Evolutionary conservation across 345 rosid genomes (phyloP), one percentile per base, ranked within the genome.

Genomic region (Populus davidiana): DNA sequence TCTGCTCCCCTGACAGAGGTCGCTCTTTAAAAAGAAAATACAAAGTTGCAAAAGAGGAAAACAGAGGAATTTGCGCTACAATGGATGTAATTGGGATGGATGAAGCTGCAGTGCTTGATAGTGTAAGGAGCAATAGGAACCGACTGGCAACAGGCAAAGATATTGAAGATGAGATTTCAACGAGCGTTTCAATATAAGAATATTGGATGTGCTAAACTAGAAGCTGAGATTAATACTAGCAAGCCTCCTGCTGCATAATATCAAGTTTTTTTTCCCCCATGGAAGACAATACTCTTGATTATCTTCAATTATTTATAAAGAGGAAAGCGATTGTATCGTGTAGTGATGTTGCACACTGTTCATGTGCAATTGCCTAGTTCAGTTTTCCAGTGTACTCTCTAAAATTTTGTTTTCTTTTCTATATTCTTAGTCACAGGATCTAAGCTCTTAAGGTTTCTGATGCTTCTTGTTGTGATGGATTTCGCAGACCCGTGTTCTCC

Each of bases 1-100:
- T 92, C 27, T 89, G 81, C 82, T 91, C 93, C 6, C 90, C 92
- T 52, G 97, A 92, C 2, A 84, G 90, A 52, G 92, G 89, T 76
- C 65, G 89, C 33, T 83, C 96, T 21, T 78, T 91, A 39, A 94
- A 92, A 84, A 89, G 88, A 77, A 90, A 85, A 79, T 80, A 85
- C 69, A 89, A 74, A 78, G 91, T 86, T n/a, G 86, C 75, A 13
- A 81, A 82, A 78, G 89, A 21, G 73, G 67, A 0, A 67, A 13
- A 81, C 82, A 78, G 90, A 21, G 73, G 67, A 0, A 67, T 83
- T 73, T 78, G 74, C 56, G 59, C 77, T 25, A 74, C 84, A 2
- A 73, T 92, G 84, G 87, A 67, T 79, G 93, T 90, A 50, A 77
- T 85, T 18, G 81, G 84, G 39, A 76, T 61, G 67, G 88, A 79